Evolutionary conservation across 805 yeast species (phyloP).

Genomic region (Scheffersomyces lignosus): DNA sequence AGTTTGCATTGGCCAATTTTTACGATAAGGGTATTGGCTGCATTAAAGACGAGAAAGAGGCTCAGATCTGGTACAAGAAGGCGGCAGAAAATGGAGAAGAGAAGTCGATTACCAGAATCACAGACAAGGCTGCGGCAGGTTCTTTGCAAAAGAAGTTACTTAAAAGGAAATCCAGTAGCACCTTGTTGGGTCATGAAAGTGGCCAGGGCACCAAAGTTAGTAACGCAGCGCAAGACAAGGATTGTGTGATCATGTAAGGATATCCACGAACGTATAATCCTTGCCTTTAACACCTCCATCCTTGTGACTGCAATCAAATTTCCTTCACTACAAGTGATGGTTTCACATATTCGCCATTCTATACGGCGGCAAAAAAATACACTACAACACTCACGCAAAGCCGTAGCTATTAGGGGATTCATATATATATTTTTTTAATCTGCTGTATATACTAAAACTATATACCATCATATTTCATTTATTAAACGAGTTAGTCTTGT

Average conservation of each 20-base stretch:
- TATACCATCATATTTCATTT: no score
- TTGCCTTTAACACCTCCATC: no score
- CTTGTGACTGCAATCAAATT: no score
- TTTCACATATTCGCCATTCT: no score
- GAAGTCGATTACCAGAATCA: conserved; percentile 34
- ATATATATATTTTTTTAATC: no score
- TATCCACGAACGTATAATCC: no score
- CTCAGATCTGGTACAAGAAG: conserved; percentile 71
- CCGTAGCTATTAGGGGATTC: no score
- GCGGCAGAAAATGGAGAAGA: conserved; percentile 64
- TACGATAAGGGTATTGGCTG: conserved; percentile 89
- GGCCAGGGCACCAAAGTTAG: conserved; percentile 6
- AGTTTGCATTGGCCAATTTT: conserved; percentile 80
- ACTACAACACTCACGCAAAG: no score
- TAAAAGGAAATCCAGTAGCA: conserved; percentile 20
- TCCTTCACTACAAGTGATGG: no score
- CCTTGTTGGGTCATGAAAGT: conserved; percentile 1
- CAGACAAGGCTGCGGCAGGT: conserved; percentile 30
- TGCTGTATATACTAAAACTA: no score
- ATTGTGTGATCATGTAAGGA: conserved; percentile 43
- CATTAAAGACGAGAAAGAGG: conserved; percentile 51
- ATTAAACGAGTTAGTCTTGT: no score
- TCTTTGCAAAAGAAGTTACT: conserved; percentile 29
- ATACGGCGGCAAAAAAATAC: no score
- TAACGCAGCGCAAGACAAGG: conserved; percentile 35